Base-by-base conservation (phyloP, 768 basidiomycete genomes). In the Cantharellus anzutake region DNA sequence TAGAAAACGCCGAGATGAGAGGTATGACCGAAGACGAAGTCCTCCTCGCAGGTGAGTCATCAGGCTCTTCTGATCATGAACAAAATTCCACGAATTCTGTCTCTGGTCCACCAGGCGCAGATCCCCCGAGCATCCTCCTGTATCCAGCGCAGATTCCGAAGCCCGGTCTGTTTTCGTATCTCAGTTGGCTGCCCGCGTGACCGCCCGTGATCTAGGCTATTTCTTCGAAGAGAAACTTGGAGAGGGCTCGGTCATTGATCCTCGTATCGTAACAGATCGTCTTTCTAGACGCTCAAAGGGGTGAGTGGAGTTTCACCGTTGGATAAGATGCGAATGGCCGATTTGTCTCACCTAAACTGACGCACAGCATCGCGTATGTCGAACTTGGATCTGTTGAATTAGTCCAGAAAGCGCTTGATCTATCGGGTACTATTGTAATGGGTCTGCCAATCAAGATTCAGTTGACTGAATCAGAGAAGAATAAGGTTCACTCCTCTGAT, bases 171-270 rank as follows among this genome's bases (percentile, higher is more conserved):
- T 97, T 65, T 98, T 98, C 73, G 91, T 96, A 69, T 94, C 93
- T 66, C 96, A 98, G 74, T 83, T 99, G 69, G 90, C 96, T 66
- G 91, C 92, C 63, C 84, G 91, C 68, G 81, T 98, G 70, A 97
- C 93, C 61, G 91, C 93, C 66, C 82, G 91, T 70, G 96, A 99
- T 75, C 76, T 99, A 72, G 93, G 93, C 64, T 88, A 92, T 73
- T 99, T 99, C 76, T 98, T 99, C 68, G 94, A 98, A 75, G 87
- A 94, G 69, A 89, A 93, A 70, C 77, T 97, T 51, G 94, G 93
- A 29, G 87, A 91, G 73, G 84, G 84, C 42, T 81, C 86, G 20
- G 96, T 99, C 4, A 83, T 93, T 76, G 96, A 99, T 67, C 87
- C 94, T 37, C 77, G 92, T 61, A 92, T 99, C 67, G 96, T 99